Evolutionary conservation across 1,139 yeast species (phyloP).

Genomic region (Pichia sp.): DNA sequence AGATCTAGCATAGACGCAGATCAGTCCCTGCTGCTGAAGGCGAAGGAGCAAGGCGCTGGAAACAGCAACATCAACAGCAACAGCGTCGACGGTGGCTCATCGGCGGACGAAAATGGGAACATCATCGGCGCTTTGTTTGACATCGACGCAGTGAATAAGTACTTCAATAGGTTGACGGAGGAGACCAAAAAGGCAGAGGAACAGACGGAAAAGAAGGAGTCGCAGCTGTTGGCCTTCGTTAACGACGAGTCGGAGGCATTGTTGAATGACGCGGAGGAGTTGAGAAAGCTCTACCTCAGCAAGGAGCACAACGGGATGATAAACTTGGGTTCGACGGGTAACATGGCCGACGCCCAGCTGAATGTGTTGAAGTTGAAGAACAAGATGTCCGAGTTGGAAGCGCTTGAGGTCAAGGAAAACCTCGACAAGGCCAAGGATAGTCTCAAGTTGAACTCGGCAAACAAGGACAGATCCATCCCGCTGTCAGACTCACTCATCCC

Average conservation of each 20-base stretch:
- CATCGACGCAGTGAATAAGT: conserved; percentile 8
- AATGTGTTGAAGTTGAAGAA: conserved; percentile 8
- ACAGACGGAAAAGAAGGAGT: conserved; percentile 1
- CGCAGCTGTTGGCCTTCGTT: not conserved
- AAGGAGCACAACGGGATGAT: conserved; percentile 21
- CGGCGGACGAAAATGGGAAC: not conserved
- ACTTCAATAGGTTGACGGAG: conserved; percentile 4
- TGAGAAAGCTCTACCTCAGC: conserved; percentile 25
- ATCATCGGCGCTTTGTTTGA: conserved; percentile 7
- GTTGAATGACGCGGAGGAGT: conserved; percentile 16
- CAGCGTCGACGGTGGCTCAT: not conserved
- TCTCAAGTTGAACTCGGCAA: conserved; percentile 6
- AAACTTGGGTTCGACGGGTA: conserved; percentile 28
- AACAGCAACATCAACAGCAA: not conserved
- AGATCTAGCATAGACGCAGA: not conserved
- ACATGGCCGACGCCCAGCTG: conserved; percentile 13
- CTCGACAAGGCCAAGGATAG: conserved; percentile 19
- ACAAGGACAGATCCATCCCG: conserved; percentile 28
- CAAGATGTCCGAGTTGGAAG: not conserved
- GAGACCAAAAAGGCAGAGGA: conserved; percentile 3
- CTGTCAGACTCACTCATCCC: conserved; percentile 25
- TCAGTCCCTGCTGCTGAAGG: not conserved
- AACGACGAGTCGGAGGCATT: conserved; percentile 2
- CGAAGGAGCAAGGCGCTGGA: not conserved
- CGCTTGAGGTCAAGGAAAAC: not conserved